Evolutionary conservation across 306 rosid species (phyloP).

Genomic region (Vigna trinervia): DNA sequence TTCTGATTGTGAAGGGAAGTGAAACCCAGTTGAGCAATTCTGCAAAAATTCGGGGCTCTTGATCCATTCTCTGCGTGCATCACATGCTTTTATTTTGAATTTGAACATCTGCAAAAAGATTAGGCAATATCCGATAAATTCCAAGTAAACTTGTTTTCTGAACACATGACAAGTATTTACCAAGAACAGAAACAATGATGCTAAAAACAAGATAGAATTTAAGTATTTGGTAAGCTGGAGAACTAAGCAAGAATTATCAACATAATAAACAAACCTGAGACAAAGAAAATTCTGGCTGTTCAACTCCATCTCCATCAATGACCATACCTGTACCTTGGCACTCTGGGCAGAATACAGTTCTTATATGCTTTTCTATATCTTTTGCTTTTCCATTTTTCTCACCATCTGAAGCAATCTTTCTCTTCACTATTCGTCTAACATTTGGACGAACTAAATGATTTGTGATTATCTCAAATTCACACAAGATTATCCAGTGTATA

Average conservation of each 20-base stretch:
- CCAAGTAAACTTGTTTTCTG: slow-evolving; percentile 12
- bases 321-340: slow-evolving; percentile 83
- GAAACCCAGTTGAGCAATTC: slow-evolving; percentile 88
- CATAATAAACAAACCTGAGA: slow-evolving; percentile 65
- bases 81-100: slow-evolving; percentile 71
- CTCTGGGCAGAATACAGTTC: slow-evolving; percentile 83
- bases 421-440: slow-evolving; percentile 57
- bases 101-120: slow-evolving; percentile 65
- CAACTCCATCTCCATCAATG: slow-evolving; percentile 60
- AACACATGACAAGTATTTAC: not conserved
- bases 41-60: slow-evolving; percentile 75
- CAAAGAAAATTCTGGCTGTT: slow-evolving; percentile 51
- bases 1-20: slow-evolving; percentile 61
- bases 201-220: not conserved
- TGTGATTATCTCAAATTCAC: slow-evolving; percentile 67
- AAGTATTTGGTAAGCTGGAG: slow-evolving; percentile 11
- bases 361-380: slow-evolving; percentile 46
- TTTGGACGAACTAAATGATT: slow-evolving; percentile 55
- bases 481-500: slow-evolving; percentile 82
- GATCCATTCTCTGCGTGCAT: slow-evolving; percentile 84
- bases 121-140: slow-evolving; percentile 1
- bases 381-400: slow-evolving; percentile 48
- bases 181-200: not conserved
- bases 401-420: slow-evolving; percentile 55
- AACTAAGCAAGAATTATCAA: slow-evolving; percentile 8